Evolutionary conservation across 805 yeast species (phyloP), one percentile per base, ranked within the genome.

Genomic region (Scheffersomyces coipomensis): DNA sequence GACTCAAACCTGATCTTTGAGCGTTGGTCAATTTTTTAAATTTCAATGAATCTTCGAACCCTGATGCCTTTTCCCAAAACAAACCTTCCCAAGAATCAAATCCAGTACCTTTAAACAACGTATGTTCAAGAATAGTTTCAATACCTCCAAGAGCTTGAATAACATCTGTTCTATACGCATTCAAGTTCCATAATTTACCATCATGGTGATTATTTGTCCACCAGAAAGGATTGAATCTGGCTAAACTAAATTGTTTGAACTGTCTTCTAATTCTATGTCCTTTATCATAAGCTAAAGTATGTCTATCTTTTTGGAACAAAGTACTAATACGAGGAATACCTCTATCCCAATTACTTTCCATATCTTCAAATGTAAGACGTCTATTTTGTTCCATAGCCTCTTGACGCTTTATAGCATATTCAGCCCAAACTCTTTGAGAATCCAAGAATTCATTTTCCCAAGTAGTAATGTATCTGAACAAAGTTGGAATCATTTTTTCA

Each of bases 31-130:
- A 75, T 58, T 91, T 93, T 61, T 90, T 89, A 64, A 89, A 87
- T 58, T 90, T 91, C 77, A 93, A 76, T 0, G 96, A 85, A 53
- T 93, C 99, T 61, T 93, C 99, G 58, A 90, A 93, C 0, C 99
- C 99, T 19, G 96, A 83, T 0, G 95, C 95, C 58, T 90, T 90
- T 56, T 93, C 99, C 99, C 99, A 93, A 62, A 93, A 93, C 19
- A 93, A 68, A 4, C 99, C 98, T 66, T 93, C 99, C 99, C 99
- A 93, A 7, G 95, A 86, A 50, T 86, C 95, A 56, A 93, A 93
- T 0, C 99, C 99, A 1, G 99, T 93, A 10, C 95, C 99, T 57
- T 86, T 88, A 70, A 93, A 93, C 33, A 93, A 64, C 0, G 98
- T 89, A 53, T 93, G 99, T 54, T 91, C 98, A 44, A 93, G 62